These are phyloP conservation scores for Aureobasidium lini DNA, from an alignment of 2,329 filamentous ascomycete genomes.

Conservation along the genomic window DNA sequence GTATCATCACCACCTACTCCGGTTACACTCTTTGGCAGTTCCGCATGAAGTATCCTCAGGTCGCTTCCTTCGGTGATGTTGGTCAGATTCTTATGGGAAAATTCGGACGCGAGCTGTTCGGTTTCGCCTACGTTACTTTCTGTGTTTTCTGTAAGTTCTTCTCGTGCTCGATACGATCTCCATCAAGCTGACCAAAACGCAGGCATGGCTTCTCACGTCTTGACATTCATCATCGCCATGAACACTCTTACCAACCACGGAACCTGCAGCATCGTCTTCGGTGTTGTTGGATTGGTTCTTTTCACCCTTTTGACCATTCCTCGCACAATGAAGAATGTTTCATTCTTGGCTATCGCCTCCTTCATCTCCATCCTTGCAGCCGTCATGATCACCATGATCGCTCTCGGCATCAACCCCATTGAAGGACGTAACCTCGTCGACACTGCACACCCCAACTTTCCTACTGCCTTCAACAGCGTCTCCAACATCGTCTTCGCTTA, in stretches of 20 bases:
- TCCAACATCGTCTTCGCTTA: conserved; percentile 65
- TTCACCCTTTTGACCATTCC: conserved; percentile 55
- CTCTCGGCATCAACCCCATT: conserved; percentile 45
- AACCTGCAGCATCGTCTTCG: conserved; percentile 59
- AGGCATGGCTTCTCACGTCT: conserved; percentile 58
- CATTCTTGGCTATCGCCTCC: conserved; percentile 53
- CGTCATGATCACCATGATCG: conserved; percentile 60
- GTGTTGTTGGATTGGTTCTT: conserved; percentile 49
- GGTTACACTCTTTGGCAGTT: conserved; percentile 55
- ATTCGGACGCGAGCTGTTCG: conserved; percentile 57
- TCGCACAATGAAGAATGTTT: conserved; percentile 54
- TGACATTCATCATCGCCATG: conserved; percentile 64
- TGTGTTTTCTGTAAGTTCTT: conserved; percentile 47
- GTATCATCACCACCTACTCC: conserved; percentile 52
- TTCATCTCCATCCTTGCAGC: conserved; percentile 57
- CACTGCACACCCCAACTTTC: conserved; percentile 33
- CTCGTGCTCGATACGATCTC: background rate
- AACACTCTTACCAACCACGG: conserved; percentile 56
- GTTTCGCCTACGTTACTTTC: conserved; percentile 56
- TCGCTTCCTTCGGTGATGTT: conserved; percentile 57
- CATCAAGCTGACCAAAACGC: background rate
- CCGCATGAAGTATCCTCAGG: conserved; percentile 46
- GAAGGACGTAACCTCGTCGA: conserved; percentile 33
- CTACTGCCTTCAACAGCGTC: conserved; percentile 53
- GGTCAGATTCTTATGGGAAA: conserved; percentile 57